Conservation (phyloP, 2,329 filamentous ascomycete genomes). For the Tolypocladium ophioglossoides region DNA sequence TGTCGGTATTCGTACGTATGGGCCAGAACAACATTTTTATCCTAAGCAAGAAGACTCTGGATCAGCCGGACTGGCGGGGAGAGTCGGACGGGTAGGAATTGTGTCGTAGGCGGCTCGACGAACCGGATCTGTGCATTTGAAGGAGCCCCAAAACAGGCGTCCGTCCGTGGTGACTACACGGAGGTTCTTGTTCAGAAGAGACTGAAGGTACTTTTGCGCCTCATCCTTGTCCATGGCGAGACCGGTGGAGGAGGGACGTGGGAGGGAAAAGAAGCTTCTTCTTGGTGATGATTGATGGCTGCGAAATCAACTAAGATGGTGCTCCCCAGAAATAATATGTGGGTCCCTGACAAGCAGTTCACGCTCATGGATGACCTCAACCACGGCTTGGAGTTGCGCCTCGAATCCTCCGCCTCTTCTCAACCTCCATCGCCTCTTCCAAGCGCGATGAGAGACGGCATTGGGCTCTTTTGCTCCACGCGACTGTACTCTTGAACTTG, state of each 20-base stretch:
- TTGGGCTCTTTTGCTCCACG: background rate
- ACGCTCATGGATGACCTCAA: too few species aligned
- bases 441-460: background rate
- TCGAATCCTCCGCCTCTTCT: background rate
- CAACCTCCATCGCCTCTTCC: background rate
- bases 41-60: slow-evolving; percentile 36
- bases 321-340: background rate
- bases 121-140: slow-evolving; percentile 93
- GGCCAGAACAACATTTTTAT: slow-evolving; percentile 78
- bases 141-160: slow-evolving; percentile 78
- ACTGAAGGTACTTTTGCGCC: slow-evolving; percentile 45
- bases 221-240: slow-evolving; percentile 36
- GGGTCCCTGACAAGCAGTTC: too few species aligned
- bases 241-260: background rate
- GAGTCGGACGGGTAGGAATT: background rate
- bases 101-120: slow-evolving; percentile 16
- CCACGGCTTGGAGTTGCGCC: too few species aligned
- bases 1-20: slow-evolving; percentile 83
- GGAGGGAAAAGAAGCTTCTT: background rate
- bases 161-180: slow-evolving; percentile 72
- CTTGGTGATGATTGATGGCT: background rate
- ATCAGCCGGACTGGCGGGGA: background rate
- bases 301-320: too few species aligned
- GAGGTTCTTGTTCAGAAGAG: slow-evolving; percentile 68
- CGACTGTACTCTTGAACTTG: background rate